Evolutionary conservation across 2,329 filamentous ascomycete species (phyloP).

Genomic region (Fusarium praegraminearum): DNA sequence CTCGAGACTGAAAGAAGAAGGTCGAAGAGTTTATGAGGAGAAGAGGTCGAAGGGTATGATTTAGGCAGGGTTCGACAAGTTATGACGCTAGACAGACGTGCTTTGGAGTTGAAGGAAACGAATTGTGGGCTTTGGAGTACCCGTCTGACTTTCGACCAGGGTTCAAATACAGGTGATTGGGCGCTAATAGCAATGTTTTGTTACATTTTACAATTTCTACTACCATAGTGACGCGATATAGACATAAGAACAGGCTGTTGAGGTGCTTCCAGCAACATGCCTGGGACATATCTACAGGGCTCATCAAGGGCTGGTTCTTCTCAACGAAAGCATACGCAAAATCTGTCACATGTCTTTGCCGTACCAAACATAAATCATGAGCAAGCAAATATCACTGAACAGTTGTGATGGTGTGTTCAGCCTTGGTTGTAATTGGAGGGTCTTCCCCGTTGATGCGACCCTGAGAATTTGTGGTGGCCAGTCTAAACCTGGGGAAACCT

Average conservation of each 20-base stretch:
- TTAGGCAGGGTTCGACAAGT: background rate
- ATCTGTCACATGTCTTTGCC: too few relatives aligned
- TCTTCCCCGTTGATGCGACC: background rate
- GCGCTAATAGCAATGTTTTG: background rate
- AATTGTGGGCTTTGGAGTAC: background rate
- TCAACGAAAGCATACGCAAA: background rate
- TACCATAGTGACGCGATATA: background rate
- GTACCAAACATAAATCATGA: background rate
- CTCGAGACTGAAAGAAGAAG: constrained; percentile 53
- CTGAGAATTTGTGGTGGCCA: background rate
- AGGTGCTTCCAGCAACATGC: background rate
- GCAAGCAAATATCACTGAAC: background rate
- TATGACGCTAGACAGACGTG: background rate
- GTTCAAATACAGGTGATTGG: background rate
- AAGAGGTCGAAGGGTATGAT: constrained; percentile 4
- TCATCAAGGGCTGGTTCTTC: background rate
- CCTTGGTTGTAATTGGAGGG: background rate
- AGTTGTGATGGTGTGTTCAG: background rate
- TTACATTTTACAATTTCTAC: background rate
- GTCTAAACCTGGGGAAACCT: too few relatives aligned
- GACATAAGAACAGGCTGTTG: background rate
- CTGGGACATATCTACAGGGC: background rate
- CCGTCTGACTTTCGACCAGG: background rate
- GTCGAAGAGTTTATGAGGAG: constrained; percentile 40
- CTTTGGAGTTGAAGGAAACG: background rate